Conservation (phyloP, 2,329 filamentous ascomycete species). For the Ophiosphaerella narmari region DNA sequence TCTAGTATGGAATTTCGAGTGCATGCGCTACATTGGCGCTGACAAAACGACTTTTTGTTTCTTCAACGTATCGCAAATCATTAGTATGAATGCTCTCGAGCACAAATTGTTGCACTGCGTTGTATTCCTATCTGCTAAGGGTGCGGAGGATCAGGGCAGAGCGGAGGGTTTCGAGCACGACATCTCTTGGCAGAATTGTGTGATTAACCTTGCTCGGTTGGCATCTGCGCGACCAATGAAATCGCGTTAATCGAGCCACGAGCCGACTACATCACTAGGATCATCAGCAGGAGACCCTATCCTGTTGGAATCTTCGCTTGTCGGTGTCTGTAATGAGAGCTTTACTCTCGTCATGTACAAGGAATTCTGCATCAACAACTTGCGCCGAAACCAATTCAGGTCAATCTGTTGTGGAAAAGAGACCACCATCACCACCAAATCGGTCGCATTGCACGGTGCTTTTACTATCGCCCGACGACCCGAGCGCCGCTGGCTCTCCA, state of each 20-base stretch:
- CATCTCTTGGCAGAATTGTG: constrained; percentile 2
- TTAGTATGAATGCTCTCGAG: not conserved
- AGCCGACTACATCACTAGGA: too few relatives aligned
- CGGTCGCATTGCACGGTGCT: not conserved
- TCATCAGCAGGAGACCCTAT: too few relatives aligned
- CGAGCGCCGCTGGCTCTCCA: constrained; percentile 2
- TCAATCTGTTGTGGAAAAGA: not conserved
- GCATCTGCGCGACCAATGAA: not conserved
- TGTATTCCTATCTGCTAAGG: not conserved
- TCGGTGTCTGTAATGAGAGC: too few relatives aligned
- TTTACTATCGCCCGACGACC: not conserved
- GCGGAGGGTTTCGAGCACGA: constrained; percentile 1
- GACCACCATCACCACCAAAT: not conserved
- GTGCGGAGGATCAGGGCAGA: not conserved
- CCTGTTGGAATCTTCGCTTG: too few relatives aligned
- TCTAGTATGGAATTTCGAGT: not conserved
- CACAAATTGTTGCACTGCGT: not conserved
- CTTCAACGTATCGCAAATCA: too few relatives aligned
- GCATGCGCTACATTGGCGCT: not conserved
- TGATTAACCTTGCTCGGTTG: constrained; percentile 5
- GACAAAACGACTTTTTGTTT: not conserved
- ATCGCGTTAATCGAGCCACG: not conserved
- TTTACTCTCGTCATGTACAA: too few relatives aligned
- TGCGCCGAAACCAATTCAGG: too few relatives aligned
- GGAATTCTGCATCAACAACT: too few relatives aligned